Base-by-base conservation (phyloP, 371 early-diverging fungal species). In the Mortierella sp. region DNA sequence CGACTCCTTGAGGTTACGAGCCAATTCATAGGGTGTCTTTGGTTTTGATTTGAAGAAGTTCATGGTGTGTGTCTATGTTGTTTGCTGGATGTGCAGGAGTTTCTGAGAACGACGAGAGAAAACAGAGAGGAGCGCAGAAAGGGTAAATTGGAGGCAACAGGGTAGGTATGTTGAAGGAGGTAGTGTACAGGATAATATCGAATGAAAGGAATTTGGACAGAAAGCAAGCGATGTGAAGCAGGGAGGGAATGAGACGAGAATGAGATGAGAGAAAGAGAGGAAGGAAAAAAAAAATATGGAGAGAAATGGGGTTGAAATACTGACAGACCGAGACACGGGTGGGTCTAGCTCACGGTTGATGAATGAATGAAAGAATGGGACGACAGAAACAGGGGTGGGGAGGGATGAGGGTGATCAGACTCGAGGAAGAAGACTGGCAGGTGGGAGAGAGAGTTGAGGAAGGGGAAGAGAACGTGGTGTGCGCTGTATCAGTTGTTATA, bases 11-110 rank as follows among this genome's bases (percentile, higher is more conserved):
- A 92, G 90, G 69, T 87, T 85, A 70, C 87, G 88, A 42, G 97
- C 97, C 48, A 97, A 80, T 73, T 97, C 98, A 26, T 89, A 87
- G 24, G 97, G 97, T 21, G 93, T 90, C 78, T 94, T 94, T 80
- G 88, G 86, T 75, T 92, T 92, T 55, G 90, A 64, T 78, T 96
- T 97, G 86, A 97, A 97, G 80, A 96, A 93, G 80, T 87, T 88
- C 95, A 95, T 94, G 58, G 48, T 56, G 59, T 32, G 24, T 49
- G 50, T n/a, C 23, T 34, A 32, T 23, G 39, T 14, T 23, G 31
- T 19, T 14, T 34, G 37, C 3, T 24, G 72, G 42, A 30, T 23
- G 39, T n/a, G 37, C 21, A 23, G 51, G 1, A 42, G 42, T 24
- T 21, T n/a, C n/a, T n/a, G n/a, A n/a, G n/a, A n/a, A 50, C 11